Base-by-base conservation (phyloP, 257 asterid genomes). In the Solanum phureja region DNA sequence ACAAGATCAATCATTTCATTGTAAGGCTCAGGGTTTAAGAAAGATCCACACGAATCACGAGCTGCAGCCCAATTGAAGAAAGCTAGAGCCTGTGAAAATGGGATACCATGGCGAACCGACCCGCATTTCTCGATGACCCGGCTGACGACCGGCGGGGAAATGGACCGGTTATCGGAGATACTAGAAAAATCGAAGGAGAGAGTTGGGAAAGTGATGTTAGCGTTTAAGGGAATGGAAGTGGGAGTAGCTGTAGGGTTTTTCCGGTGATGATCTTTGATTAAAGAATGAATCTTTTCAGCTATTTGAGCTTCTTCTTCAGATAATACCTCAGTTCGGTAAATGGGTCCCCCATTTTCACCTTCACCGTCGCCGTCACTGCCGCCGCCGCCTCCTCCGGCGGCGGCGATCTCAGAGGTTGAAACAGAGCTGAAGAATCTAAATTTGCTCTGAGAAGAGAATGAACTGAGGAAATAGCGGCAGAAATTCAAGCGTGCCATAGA, bases 41-140 rank as follows among this genome's bases (percentile, higher is more conserved):
- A 60, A 52, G 44, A 44, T 4, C 14, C 49, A 72, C 18, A 23
- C 14, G 33, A 33, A 35, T 84, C 38, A 58, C 85, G 66, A 2
- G 34, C 77, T 19, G 75, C 77, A 18, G 94, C 95, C 98, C 98
- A 97, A 58, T 95, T 95, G 96, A 97, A 97, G 91, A 97, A 95
- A 56, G 98, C 95, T 58, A 97, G 92, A 49, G 96, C 89, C 83
- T 97, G 98, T 44, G 91, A 84, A 60, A 95, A 95, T 3, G 99
- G 99, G 8, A 93, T 94, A 2, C 99, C 99, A 88, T 93, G 98
- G 83, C 98, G 98, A 1, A 93, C 92, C 27, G 94, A 94, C 56
- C 93, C 95, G 90, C 98, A 95, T 91, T 91, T 93, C 33, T 93
- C 94, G 40, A 97, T 91, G 13, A 95, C 98, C 33, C 89, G 89